Base-by-base conservation (phyloP, 768 basidiomycete genomes). In the Calocera cornea region DNA sequence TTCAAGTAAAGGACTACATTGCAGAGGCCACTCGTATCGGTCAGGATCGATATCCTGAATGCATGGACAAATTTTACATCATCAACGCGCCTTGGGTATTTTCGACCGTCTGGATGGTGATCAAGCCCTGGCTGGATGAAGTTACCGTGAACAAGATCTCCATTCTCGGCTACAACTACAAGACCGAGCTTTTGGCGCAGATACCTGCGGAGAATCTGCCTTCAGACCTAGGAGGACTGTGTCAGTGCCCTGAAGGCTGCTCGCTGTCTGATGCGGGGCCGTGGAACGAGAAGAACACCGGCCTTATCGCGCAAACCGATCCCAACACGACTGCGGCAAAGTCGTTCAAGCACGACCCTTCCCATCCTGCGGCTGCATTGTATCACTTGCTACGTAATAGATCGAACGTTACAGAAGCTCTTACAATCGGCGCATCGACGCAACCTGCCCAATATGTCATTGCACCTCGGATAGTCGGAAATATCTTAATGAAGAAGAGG, bases 61-160 rank as follows among this genome's bases (percentile, higher is more conserved):
- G 83, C 71, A 92, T 97, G 95, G 95, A 95, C 80, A 92, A 90
- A 75, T 97, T 99, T 81, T 99, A 91, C 82, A 94, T 98, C 83
- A 90, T 97, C 83, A 97, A 98, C 74, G 90, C 92, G 0, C 95
- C 95, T 0, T 97, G 89, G 87, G 83, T 86, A 65, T 99, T 99
- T 80, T 83, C 84, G 64, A 83, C 88, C 41, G 89, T 95, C 24
- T 99, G 95, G 95, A 75, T 79, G 22, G 75, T 94, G 70, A 84
- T 98, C 80, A 95, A 92, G 80, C 86, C 86, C 1, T 98, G 92
- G 92, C 80, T 99, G 72, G 95, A 98, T 77, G 87, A 87, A 72
- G 97, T 95, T 31, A 99, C 95, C 33, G 93, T 95, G 64, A 82
- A 83, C 69, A 98, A 99, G 85, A 95, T 99, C 75, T 85, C 88